Conservation (phyloP, 306 rosid genomes). For the Casuarina glauca region DNA sequence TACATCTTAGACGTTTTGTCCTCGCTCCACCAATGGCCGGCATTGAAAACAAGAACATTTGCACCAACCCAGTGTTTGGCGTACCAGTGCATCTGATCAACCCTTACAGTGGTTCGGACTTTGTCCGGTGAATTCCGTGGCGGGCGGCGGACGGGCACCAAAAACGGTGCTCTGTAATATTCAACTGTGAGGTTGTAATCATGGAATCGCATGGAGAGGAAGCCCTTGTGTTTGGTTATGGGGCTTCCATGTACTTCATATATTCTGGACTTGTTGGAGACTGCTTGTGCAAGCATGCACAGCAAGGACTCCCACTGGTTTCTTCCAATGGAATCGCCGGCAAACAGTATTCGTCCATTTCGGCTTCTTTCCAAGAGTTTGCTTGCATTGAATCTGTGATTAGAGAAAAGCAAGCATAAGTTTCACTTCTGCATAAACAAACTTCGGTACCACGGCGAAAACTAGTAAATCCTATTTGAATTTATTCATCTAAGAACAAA, state of each 20-base stretch:
- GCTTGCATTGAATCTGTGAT: conserved; percentile 71
- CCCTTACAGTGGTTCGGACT: conserved; percentile 38
- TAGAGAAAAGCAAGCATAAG: background rate
- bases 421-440: background rate
- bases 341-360: conserved; percentile 82
- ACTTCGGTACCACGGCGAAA: background rate
- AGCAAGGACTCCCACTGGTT: conserved; percentile 92
- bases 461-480: too few species aligned
- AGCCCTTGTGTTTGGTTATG: conserved; percentile 80
- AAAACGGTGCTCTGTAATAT: conserved; percentile 79
- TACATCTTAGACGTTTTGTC: conserved; percentile 55
- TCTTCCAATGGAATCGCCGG: conserved; percentile 86
- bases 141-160: conserved; percentile 56
- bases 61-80: conserved; percentile 64
- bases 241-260: conserved; percentile 75
- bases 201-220: conserved; percentile 56
- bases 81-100: conserved; percentile 72
- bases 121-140: conserved; percentile 43
- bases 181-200: conserved; percentile 78
- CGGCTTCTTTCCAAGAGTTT: conserved; percentile 70
- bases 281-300: conserved; percentile 73
- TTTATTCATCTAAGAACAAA: too few species aligned
- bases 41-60: conserved; percentile 67
- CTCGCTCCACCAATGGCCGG: conserved; percentile 89
- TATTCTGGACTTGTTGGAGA: conserved; percentile 61